Evolutionary conservation across 768 basidiomycete species (phyloP).

Genomic region (Lyophyllum decastes): DNA sequence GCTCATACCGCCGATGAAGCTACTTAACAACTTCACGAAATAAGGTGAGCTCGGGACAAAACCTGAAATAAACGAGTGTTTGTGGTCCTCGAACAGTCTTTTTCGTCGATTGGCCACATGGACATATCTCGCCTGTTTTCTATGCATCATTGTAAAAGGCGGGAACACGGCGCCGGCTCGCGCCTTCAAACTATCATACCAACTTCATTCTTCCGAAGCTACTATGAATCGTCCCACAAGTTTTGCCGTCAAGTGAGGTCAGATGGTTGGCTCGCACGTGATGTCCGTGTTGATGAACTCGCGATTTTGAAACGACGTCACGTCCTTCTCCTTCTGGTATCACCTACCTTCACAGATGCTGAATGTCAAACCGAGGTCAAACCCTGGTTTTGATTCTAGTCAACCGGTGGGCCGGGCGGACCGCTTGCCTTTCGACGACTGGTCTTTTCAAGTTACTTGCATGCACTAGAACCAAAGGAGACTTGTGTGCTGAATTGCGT

Average conservation of each 20-base stretch:
- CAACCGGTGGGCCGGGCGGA: constrained; percentile 14
- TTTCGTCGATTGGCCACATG: not conserved
- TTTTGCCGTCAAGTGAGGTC: constrained; percentile 8
- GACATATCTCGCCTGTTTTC: not conserved
- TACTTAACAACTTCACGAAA: not conserved
- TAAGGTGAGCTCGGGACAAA: not conserved
- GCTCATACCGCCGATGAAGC: not conserved
- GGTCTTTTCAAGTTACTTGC: not conserved
- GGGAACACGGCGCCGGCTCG: not conserved
- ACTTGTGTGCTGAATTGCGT: not conserved
- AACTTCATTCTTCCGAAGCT: not conserved
- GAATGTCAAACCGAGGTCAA: not conserved
- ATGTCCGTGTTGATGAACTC: not conserved
- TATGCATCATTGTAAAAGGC: not conserved
- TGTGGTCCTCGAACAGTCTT: too few species aligned
- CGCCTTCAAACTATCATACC: not conserved
- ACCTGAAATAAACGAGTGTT: not conserved
- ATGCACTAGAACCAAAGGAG: not conserved
- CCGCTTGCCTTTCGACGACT: not conserved
- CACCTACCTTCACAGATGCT: not conserved
- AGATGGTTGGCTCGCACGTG: constrained; percentile 1
- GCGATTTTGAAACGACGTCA: not conserved
- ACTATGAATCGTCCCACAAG: not conserved
- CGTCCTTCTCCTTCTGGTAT: not conserved
- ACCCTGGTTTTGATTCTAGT: not conserved